Percentiles rank a stretch among this genome's conserved stretches.
phyloP scores from a whole-genome alignment of 305 asterid species.

The Lippia alba region DNA sequence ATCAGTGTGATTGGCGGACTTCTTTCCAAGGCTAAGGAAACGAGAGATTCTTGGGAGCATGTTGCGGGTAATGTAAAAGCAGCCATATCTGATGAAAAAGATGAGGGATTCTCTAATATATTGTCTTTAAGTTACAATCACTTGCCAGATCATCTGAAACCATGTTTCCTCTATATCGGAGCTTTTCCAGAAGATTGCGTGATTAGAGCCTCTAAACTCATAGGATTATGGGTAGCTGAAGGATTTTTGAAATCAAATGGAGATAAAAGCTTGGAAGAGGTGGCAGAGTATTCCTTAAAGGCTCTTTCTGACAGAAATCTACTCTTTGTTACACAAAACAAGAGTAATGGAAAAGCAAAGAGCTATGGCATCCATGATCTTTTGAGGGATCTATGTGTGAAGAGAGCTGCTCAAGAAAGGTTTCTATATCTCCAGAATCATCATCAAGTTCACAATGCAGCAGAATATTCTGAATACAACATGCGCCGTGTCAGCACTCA shows the following conservation, averaged over 20 bases:
- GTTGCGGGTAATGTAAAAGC: not conserved
- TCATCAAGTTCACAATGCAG: not conserved
- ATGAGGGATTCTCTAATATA: slow-evolving; percentile 1
- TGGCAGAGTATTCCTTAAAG: not conserved
- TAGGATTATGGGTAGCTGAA: slow-evolving; percentile 17
- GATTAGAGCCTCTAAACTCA: not conserved
- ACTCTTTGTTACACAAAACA: slow-evolving; percentile 1
- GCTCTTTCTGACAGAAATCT: slow-evolving; percentile 12
- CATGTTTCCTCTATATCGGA: slow-evolving; percentile 4
- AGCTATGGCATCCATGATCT: slow-evolving; percentile 30
- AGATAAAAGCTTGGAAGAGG: slow-evolving; percentile 10
- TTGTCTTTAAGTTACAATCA: slow-evolving; percentile 5
- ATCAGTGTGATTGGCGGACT: slow-evolving; percentile 33
- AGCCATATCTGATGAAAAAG: too few species aligned
- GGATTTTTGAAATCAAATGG: slow-evolving; percentile 13
- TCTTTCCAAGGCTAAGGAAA: slow-evolving; percentile 9
- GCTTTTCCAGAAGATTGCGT: slow-evolving; percentile 11
- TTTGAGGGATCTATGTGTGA: slow-evolving; percentile 26
- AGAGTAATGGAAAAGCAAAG: slow-evolving; percentile 8
- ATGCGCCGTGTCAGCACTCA: slow-evolving; percentile 27
- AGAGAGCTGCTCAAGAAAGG: slow-evolving; percentile 14
- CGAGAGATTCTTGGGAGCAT: slow-evolving; percentile 24
- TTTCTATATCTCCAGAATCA: slow-evolving; percentile 4
- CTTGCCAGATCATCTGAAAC: slow-evolving; percentile 17
- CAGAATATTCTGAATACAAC: too few species aligned